phyloP scores from a whole-genome alignment of 345 rosid genomes.

The Pistacia integerrima region DNA sequence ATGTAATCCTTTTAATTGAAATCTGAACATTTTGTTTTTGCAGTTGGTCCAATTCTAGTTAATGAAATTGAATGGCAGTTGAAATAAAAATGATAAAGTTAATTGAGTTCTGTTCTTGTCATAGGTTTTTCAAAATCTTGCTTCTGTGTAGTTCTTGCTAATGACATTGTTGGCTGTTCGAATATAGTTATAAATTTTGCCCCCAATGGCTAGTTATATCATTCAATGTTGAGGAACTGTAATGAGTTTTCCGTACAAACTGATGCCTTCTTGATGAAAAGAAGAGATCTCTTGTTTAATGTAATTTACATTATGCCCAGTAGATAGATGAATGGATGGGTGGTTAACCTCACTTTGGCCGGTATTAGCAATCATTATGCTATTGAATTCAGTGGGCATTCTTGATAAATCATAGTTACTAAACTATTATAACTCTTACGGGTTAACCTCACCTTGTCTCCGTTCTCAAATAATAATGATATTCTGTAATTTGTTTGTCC shows the following conservation, averaged over 20 bases:
- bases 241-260: neutral
- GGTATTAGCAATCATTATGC: neutral
- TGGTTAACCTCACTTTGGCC: neutral
- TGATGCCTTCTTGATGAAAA: neutral
- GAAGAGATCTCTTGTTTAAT: neutral
- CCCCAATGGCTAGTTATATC: neutral
- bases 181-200: neutral
- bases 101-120: neutral
- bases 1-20: neutral
- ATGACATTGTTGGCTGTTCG: neutral
- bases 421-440: neutral
- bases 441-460: neutral
- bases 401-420: neutral
- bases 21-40: neutral
- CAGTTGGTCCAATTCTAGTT: neutral
- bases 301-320: neutral
- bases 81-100: neutral
- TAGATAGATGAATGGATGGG: slow-evolving; percentile 1
- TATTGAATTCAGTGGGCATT: neutral
- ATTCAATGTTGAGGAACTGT: neutral
- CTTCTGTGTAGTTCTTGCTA: neutral
- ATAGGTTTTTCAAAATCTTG: neutral
- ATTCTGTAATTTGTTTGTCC: neutral
- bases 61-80: neutral
- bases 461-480: neutral